phyloP scores from a whole-genome alignment of 2,329 filamentous ascomycete genomes.

The Cryphonectria parasitica region DNA sequence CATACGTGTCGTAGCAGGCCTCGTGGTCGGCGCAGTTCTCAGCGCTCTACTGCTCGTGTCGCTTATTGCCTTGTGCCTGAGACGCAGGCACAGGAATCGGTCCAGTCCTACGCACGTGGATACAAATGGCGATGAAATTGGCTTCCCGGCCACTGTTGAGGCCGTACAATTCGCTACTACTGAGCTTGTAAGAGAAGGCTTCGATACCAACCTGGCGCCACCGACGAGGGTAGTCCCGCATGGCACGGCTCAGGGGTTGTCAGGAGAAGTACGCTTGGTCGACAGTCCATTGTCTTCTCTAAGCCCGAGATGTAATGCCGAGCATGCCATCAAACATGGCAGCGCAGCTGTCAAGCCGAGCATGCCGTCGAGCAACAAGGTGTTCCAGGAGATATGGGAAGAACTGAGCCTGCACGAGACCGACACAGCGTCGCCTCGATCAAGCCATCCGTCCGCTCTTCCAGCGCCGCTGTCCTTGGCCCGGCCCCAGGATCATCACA shows the following conservation, averaged over 20 bases:
- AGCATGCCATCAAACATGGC: background rate
- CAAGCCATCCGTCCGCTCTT: background rate
- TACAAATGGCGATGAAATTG: background rate
- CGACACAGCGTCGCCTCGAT: background rate
- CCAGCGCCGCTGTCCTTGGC: background rate
- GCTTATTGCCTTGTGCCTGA: background rate
- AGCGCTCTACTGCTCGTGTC: background rate
- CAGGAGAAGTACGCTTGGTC: background rate
- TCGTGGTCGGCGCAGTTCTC: background rate
- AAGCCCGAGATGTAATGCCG: background rate
- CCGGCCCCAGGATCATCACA: too few relatives aligned
- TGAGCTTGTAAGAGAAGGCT: background rate
- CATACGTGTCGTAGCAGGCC: background rate
- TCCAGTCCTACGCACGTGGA: background rate
- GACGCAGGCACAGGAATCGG: background rate
- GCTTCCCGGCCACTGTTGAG: background rate
- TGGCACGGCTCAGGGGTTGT: background rate
- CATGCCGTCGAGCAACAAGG: background rate
- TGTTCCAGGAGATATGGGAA: background rate
- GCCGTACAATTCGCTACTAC: background rate
- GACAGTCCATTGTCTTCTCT: background rate
- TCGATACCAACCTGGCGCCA: background rate
- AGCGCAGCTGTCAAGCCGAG: background rate
- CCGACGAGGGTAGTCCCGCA: background rate
- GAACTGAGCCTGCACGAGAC: background rate